Evolutionary conservation across 2,329 filamentous ascomycete species (phyloP), one percentile per base, ranked within the genome.

Genomic region (Diaporthe aspalathi): DNA sequence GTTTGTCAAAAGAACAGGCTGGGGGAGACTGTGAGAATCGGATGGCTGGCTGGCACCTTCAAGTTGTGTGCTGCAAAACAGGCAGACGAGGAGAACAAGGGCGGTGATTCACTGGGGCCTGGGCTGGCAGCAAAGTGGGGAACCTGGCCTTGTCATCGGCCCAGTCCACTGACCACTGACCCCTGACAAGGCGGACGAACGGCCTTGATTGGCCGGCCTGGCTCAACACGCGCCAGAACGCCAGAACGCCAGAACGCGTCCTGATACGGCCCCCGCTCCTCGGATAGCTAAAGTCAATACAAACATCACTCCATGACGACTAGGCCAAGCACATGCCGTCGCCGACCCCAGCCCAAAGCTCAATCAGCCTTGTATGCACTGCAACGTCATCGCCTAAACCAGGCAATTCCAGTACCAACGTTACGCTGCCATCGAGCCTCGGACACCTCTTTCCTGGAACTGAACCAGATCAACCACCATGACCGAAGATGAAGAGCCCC

Each of bases 401-500:
- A 50, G 20, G 32, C 40, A 71, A 47, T 57, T 50, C 63, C 47
- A 68, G 40, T 24, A 40, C 43, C 9, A 47, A n/a, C 16, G 20
- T 29, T 40, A n/a, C 29, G 20, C 40, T 27, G 40, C 24, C 12
- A 53, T 47, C 12, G 43, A 63, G 32, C 27, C 5, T 16, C 4
- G 11, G 22, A 24, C 12, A 50, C 47, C 11, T 50, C 47, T 1
- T 50, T 27, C 49, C 49, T 53, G 20, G 50, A 12, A 27, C 17
- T 27, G 47, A 27, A n/a, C 5, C 47, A 20, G 35, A 45, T 17
- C 12, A 29, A 20, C 16, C 14, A 60, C 56, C 75, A 76, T 71
- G 72, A 87, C 87, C 45, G 84, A 85, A 78, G 77, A 83, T 67
- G 50, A 68, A 50, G 84, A 81, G 74, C 83, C 83, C 0, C 84